Percentiles rank a stretch among this genome's conserved stretches.
Conservation (phyloP, 129 eudicot species). For the Silybum marianum region DNA sequence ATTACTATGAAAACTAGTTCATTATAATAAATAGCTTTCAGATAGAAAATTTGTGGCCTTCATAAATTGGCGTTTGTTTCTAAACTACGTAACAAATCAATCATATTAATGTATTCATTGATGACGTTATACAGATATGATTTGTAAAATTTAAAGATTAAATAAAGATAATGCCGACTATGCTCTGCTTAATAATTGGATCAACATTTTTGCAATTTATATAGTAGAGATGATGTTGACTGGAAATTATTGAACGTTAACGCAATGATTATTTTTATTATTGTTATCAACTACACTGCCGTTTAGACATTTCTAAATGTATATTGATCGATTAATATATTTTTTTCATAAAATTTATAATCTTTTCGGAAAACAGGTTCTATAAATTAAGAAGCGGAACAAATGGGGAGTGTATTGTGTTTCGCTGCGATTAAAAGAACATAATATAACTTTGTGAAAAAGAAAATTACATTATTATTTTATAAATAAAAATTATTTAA, state of each 20-base stretch:
- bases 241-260: neutral
- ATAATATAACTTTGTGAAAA: too few relatives aligned
- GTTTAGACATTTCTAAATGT: too few relatives aligned
- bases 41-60: neutral
- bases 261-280: neutral
- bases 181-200: neutral
- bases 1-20: neutral
- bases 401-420: neutral
- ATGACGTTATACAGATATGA: neutral
- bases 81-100: neutral
- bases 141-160: neutral
- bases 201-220: neutral
- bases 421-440: too few relatives aligned
- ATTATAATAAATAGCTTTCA: too few relatives aligned
- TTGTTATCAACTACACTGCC: too few relatives aligned
- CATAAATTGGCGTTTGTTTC: neutral
- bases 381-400: too few relatives aligned
- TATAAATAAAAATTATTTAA: too few relatives aligned
- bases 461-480: too few relatives aligned
- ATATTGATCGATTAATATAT: too few relatives aligned
- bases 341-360: too few relatives aligned
- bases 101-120: neutral
- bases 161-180: neutral
- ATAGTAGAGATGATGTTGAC: neutral
- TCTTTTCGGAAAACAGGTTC: too few relatives aligned